These are phyloP conservation scores for Blepharisma stoltei DNA, from an alignment of 73 alveolate species.

Conservation along the genomic window DNA sequence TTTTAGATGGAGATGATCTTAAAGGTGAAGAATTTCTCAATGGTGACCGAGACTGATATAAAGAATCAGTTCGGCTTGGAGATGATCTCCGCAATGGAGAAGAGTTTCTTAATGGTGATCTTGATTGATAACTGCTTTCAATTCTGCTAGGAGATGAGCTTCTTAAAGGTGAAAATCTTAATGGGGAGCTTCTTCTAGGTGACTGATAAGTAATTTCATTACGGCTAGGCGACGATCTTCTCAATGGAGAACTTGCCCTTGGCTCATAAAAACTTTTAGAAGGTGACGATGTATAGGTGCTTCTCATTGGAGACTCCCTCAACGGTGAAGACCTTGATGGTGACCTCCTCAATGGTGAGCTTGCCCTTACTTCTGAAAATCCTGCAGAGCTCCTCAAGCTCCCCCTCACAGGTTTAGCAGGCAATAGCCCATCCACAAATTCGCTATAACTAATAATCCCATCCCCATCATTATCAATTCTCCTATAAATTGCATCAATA, in stretches of 20 bases:
- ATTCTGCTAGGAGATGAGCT: neutral
- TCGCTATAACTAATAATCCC: constrained; percentile 39
- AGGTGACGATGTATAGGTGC: too few species aligned
- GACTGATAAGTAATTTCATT: too few species aligned
- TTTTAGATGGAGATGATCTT: constrained; percentile 18
- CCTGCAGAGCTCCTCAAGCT: too few species aligned
- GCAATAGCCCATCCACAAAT: constrained; percentile 37
- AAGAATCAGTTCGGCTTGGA: constrained; percentile 26
- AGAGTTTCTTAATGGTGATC: neutral
- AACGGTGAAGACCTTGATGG: too few species aligned
- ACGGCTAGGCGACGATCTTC: constrained; percentile 6
- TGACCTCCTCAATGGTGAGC: neutral
- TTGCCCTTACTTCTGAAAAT: neutral
- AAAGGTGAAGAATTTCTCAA: constrained; percentile 32
- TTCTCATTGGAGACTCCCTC: too few species aligned
- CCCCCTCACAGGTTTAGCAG: constrained; percentile 35
- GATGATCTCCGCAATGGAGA: constrained; percentile 18
- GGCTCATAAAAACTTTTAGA: too few species aligned
- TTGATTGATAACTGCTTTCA: neutral
- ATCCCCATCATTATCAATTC: constrained; percentile 57
- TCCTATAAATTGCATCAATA: constrained; percentile 39
- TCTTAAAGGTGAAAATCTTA: constrained; percentile 1
- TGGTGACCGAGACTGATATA: constrained; percentile 28
- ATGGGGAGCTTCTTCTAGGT: neutral
- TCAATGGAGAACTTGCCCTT: neutral